Evolutionary conservation across 2,329 filamentous ascomycete species (phyloP).

Genomic region (Grosmannia huntii): DNA sequence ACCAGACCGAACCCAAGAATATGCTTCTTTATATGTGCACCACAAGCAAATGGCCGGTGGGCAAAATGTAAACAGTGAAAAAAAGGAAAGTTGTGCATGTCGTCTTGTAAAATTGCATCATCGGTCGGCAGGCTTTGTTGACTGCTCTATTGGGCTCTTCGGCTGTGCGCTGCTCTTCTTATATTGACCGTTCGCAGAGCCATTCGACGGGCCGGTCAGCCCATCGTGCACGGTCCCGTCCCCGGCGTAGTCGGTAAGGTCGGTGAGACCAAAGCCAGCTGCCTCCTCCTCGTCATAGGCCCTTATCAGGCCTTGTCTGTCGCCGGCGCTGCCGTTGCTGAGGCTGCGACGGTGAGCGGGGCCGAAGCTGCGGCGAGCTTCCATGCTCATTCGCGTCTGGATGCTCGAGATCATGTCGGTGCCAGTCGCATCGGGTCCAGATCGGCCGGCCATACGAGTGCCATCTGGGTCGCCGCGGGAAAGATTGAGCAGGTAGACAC

Average conservation of each 20-base stretch:
- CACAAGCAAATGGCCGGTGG: background rate
- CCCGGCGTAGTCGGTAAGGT: conserved; percentile 67
- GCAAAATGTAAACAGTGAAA: background rate
- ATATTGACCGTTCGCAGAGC: conserved; percentile 15
- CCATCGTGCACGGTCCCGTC: conserved; percentile 35
- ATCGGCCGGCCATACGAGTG: conserved; percentile 46
- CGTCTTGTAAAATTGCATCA: background rate
- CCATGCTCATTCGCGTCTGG: conserved; percentile 88
- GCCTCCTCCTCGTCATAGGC: conserved; percentile 78
- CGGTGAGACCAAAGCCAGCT: conserved; percentile 60
- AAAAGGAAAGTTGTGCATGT: background rate
- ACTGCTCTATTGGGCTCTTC: background rate
- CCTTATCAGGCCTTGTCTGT: conserved; percentile 73
- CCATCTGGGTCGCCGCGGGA: conserved; percentile 84
- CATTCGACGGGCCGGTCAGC: conserved; percentile 32
- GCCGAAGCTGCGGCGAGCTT: conserved; percentile 59
- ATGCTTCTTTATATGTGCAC: conserved; percentile 5
- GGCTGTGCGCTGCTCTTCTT: conserved; percentile 4
- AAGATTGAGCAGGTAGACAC: conserved; percentile 92
- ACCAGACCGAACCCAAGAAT: background rate
- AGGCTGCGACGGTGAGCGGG: conserved; percentile 43
- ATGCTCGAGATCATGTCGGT: conserved; percentile 85
- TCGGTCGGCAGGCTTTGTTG: conserved; percentile 4
- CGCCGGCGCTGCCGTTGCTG: conserved; percentile 46
- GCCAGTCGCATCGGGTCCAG: conserved; percentile 64